These are phyloP conservation scores for Pseudogymnoascus sp. DNA, from an alignment of 2,329 filamentous ascomycete genomes.

Conservation along the genomic window DNA sequence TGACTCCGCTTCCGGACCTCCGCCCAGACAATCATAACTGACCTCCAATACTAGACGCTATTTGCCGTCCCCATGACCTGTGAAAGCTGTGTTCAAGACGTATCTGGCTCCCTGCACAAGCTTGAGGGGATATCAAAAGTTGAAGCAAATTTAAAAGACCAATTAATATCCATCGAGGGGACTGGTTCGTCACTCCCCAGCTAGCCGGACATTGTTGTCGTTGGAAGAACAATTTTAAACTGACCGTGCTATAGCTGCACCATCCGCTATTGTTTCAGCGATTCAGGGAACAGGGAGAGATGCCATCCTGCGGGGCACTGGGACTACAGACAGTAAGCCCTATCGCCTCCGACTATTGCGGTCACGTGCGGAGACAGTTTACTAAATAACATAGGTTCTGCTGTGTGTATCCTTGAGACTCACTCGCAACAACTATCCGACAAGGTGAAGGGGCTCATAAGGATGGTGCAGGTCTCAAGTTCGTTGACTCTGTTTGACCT, in stretches of 20 bases:
- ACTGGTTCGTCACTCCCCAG: constrained; percentile 49
- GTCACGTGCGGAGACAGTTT: constrained; percentile 13
- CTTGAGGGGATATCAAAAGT: constrained; percentile 77
- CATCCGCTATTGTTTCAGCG: constrained; percentile 79
- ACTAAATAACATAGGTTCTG: constrained; percentile 50
- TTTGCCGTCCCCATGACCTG: constrained; percentile 95
- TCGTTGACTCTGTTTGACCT: constrained; percentile 79
- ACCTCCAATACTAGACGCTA: constrained; percentile 55
- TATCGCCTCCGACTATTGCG: constrained; percentile 3
- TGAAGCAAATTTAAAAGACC: constrained; percentile 72
- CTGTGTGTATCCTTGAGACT: constrained; percentile 94
- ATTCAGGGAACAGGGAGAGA: constrained; percentile 88
- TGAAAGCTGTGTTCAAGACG: constrained; percentile 78
- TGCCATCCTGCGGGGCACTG: constrained; percentile 87
- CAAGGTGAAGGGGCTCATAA: constrained; percentile 75
- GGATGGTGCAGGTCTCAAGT: constrained; percentile 86
- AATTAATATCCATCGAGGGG: constrained; percentile 78
- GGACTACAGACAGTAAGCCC: constrained; percentile 70
- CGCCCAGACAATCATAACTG: constrained; percentile 19
- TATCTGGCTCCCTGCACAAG: constrained; percentile 71
- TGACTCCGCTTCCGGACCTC: constrained; percentile 16
- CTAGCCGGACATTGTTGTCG: constrained; percentile 6
- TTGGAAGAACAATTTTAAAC: not conserved
- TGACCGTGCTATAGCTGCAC: constrained; percentile 52
- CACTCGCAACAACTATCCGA: constrained; percentile 53